A percentile compares a stretch with the other conserved stretches of the same genome.
Evolutionary conservation across 1,284 basidiomycete species (phyloP).

Genomic region (Trichosporon ovoides): DNA sequence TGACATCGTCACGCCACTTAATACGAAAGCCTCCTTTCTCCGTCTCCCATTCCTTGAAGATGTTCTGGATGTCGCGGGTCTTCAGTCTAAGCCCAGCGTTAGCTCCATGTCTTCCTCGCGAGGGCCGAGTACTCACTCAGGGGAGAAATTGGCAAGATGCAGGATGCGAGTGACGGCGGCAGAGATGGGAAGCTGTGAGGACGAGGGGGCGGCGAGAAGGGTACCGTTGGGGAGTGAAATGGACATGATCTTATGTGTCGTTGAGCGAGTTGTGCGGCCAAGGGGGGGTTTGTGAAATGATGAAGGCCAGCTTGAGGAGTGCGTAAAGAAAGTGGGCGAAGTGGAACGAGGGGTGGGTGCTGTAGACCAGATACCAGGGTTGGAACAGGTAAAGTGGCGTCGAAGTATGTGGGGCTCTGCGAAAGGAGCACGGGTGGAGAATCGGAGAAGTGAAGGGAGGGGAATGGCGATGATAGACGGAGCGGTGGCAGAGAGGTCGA

Average conservation of each 20-base stretch:
- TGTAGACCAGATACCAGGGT: slow-evolving; percentile 3
- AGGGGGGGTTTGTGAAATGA: not conserved
- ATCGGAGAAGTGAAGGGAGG: not conserved
- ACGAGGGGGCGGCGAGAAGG: slow-evolving; percentile 38
- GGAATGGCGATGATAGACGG: not conserved
- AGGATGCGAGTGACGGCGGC: slow-evolving; percentile 95
- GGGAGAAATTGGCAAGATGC: slow-evolving; percentile 80
- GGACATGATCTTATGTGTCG: slow-evolving; percentile 30
- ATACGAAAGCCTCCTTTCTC: slow-evolving; percentile 91
- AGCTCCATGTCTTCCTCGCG: slow-evolving; percentile 2
- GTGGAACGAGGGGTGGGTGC: not conserved
- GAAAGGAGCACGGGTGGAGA: not conserved
- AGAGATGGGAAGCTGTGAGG: slow-evolving; percentile 55
- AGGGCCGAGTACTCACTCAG: slow-evolving; percentile 53
- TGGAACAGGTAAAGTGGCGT: slow-evolving; percentile 5
- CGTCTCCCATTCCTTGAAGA: slow-evolving; percentile 85
- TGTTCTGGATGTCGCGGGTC: slow-evolving; percentile 88
- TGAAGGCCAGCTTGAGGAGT: not conserved
- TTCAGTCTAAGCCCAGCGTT: slow-evolving; percentile 58
- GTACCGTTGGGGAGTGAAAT: slow-evolving; percentile 48
- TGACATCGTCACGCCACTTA: slow-evolving; percentile 97
- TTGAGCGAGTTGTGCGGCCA: not conserved
- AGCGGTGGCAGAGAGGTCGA: not conserved
- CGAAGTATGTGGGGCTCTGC: not conserved
- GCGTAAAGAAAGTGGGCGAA: slow-evolving; percentile 3